Conservation (phyloP, 441 rosid species). For the Adansonia gregorii region DNA sequence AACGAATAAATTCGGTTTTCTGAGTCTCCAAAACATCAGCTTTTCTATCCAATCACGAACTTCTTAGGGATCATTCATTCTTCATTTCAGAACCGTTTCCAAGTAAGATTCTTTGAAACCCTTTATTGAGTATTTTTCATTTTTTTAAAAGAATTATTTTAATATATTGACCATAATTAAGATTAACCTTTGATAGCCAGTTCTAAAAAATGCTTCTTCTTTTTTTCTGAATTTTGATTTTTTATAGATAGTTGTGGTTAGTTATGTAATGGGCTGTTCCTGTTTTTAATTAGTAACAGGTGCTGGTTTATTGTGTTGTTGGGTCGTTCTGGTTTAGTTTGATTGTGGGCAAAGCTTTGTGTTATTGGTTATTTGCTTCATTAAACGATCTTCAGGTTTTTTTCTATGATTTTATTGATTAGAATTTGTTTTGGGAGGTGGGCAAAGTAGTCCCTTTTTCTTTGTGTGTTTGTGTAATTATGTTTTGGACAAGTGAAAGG, state of each 20-base stretch:
- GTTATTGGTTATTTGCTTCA: conserved; percentile 1
- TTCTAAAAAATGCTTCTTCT: conserved; percentile 3
- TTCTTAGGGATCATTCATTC: conserved; percentile 21
- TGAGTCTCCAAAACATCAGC: conserved; percentile 12
- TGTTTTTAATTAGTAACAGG: conserved; percentile 23
- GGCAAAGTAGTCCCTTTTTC: too few species aligned
- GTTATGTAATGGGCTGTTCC: conserved; percentile 31
- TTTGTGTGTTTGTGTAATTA: not conserved
- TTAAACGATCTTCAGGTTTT: conserved; percentile 10
- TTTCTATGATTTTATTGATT: not conserved
- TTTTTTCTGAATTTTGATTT: conserved; percentile 17
- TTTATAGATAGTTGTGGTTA: conserved; percentile 5
- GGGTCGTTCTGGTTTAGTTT: conserved; percentile 21
- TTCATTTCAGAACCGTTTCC: conserved; percentile 22
- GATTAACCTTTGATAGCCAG: conserved; percentile 21
- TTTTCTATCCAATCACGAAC: conserved; percentile 29
- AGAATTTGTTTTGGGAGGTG: not conserved
- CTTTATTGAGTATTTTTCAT: not conserved
- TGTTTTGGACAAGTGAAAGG: not conserved
- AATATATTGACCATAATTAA: conserved; percentile 10
- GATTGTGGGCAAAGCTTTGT: conserved; percentile 9
- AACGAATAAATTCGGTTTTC: conserved; percentile 6
- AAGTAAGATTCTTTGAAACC: conserved; percentile 36
- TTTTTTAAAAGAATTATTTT: not conserved
- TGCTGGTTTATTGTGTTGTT: conserved; percentile 8